phyloP scores from a whole-genome alignment of 805 yeast species.

The Zygoascus tannicola region DNA sequence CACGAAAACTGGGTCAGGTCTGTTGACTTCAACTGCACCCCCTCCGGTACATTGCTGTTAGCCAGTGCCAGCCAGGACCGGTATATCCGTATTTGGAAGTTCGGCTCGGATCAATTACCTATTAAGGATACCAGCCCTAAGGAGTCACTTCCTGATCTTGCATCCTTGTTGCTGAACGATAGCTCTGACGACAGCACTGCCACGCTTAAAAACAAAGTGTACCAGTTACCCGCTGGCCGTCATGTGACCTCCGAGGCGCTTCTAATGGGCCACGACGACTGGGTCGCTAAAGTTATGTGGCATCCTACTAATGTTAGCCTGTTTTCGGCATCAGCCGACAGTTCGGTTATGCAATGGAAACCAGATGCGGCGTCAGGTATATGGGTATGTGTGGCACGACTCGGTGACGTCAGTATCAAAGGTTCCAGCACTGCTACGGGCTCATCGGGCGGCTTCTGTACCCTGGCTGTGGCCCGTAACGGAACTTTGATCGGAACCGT shows the following conservation, averaged over 20 bases:
- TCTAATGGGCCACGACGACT: constrained; percentile 96
- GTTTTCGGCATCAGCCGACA: constrained; percentile 84
- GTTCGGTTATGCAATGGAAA: constrained; percentile 89
- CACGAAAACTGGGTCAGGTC: constrained; percentile 96
- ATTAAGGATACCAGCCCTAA: constrained; percentile 40
- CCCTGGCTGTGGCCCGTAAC: constrained; percentile 26
- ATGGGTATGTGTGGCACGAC: constrained; percentile 72
- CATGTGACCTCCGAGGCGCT: constrained; percentile 76
- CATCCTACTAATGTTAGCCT: constrained; percentile 53
- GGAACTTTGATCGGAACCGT: constrained; percentile 50
- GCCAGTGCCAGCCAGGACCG: constrained; percentile 93
- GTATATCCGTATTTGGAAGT: constrained; percentile 83
- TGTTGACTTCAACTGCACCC: constrained; percentile 45
- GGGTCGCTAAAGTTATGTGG: constrained; percentile 87
- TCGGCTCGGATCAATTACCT: constrained; percentile 26
- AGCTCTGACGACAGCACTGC: constrained; percentile 34
- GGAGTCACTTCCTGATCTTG: too few relatives aligned
- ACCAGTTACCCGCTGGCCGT: constrained; percentile 44
- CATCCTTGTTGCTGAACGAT: too few relatives aligned
- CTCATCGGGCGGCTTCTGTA: constrained; percentile 80
- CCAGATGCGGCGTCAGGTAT: constrained; percentile 80
- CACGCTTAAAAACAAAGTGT: constrained; percentile 61
- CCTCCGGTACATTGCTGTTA: constrained; percentile 38
- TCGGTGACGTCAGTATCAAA: constrained; percentile 89
- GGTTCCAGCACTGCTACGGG: constrained; percentile 99